Evolutionary conservation across 1,284 basidiomycete species (phyloP).

Genomic region (Leccinum angustisporum): DNA sequence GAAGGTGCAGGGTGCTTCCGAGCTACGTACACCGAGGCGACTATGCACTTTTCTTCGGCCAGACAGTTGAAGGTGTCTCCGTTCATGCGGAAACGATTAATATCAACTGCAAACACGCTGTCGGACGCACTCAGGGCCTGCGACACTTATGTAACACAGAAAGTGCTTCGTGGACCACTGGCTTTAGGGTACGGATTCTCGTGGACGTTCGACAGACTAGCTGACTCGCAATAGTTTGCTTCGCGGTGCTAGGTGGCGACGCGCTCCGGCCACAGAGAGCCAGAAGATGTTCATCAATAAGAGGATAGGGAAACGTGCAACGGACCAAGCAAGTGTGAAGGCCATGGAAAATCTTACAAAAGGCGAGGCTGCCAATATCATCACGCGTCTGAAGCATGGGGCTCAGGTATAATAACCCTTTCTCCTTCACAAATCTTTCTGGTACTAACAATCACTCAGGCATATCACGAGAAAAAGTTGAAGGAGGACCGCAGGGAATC

Average conservation of each 20-base stretch:
- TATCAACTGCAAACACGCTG: slow-evolving; percentile 55
- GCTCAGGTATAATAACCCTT: slow-evolving; percentile 53
- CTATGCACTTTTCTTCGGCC: slow-evolving; percentile 47
- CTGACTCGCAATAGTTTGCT: slow-evolving; percentile 47
- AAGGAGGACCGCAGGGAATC: slow-evolving; percentile 42
- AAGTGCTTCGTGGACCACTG: slow-evolving; percentile 51
- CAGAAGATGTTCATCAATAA: slow-evolving; percentile 69
- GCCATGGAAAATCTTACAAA: slow-evolving; percentile 57
- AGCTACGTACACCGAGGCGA: slow-evolving; percentile 56
- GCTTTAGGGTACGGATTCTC: slow-evolving; percentile 43
- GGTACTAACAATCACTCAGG: slow-evolving; percentile 36
- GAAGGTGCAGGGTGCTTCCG: slow-evolving; percentile 37
- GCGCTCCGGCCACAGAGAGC: slow-evolving; percentile 57
- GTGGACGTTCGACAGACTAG: slow-evolving; percentile 3
- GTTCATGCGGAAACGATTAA: slow-evolving; percentile 51
- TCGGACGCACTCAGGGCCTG: slow-evolving; percentile 62
- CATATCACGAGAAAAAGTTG: slow-evolving; percentile 54
- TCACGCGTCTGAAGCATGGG: slow-evolving; percentile 76
- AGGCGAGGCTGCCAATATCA: slow-evolving; percentile 77
- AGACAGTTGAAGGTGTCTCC: slow-evolving; percentile 50
- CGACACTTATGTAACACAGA: slow-evolving; percentile 63
- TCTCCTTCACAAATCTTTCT: neutral
- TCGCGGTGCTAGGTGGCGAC: slow-evolving; percentile 75
- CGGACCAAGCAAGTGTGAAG: slow-evolving; percentile 26
- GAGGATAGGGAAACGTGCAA: slow-evolving; percentile 45